Evolutionary conservation across 2,329 filamentous ascomycete genomes (phyloP).

Genomic region (Cladobotryum protrusum): DNA sequence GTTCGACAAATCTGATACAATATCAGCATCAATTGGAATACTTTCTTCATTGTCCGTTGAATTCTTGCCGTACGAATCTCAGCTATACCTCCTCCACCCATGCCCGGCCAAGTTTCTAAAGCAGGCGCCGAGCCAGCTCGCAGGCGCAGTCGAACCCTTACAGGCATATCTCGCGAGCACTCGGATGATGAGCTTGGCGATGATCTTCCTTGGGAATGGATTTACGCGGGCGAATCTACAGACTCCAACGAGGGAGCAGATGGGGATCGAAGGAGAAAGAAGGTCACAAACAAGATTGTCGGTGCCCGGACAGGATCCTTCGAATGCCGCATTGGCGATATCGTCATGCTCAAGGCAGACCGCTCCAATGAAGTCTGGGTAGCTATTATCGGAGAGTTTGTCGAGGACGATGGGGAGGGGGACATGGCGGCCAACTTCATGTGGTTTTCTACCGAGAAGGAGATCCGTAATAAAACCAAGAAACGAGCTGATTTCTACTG

Average conservation of each 20-base stretch:
- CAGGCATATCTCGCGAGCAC: conserved; percentile 66
- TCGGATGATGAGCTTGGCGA: conserved; percentile 83
- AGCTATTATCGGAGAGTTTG: conserved; percentile 78
- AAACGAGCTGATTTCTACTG: conserved; percentile 74
- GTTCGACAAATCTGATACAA: no score
- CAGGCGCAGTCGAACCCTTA: conserved; percentile 15
- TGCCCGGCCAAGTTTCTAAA: conserved; percentile 19
- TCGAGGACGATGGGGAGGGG: conserved; percentile 58
- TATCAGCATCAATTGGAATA: no score
- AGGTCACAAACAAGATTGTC: conserved; percentile 50
- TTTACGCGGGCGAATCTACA: conserved; percentile 48
- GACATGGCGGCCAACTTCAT: conserved; percentile 81
- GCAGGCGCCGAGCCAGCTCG: conserved; percentile 15
- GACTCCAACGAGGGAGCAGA: conserved; percentile 20
- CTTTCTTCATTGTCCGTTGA: no score
- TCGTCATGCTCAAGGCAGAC: conserved; percentile 80
- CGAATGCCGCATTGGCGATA: conserved; percentile 73
- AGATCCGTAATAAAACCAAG: conserved; percentile 76
- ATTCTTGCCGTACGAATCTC: no score
- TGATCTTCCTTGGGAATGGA: conserved; percentile 73
- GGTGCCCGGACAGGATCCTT: conserved; percentile 80
- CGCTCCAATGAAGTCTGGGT: conserved; percentile 87
- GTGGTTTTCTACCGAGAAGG: conserved; percentile 92
- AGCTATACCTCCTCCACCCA: conserved; percentile 12
- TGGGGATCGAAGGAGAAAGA: conserved; percentile 31